Evolutionary conservation across 371 early-diverging fungal genomes (phyloP), one percentile per base, ranked within the genome.

Genomic region (Smittium mucronatum): DNA sequence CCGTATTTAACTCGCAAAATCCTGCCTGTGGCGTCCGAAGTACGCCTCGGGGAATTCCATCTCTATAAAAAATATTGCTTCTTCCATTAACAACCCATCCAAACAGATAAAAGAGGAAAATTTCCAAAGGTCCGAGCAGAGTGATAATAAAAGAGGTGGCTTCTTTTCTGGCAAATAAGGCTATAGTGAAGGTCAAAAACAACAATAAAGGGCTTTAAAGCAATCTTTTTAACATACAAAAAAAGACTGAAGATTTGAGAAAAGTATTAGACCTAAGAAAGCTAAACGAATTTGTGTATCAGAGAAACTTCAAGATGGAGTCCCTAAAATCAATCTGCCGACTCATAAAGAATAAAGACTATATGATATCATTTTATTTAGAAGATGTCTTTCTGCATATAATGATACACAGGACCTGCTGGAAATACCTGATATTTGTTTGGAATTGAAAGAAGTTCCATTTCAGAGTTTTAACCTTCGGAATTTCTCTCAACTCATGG

Each of bases 371-470:
- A 2, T 63, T 80, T 61, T 75, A 72, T 67, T 69, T 80, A 31
- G 76, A 74, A 70, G 74, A 75, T 63, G 77, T 77, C 5, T 78
- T 75, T 25, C 74, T 78, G 58, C 75, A 75, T n/a, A 77, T 78
- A 68, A 73, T 75, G 0, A 70, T 78, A 26, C 72, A 72, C 25
- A 61, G n/a, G 69, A 2, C 73, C 74, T 26, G 71, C 73, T 69
- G 67, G 70, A 64, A 68, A 0, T 81, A 72, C 67, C 76, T 83
- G 11, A 82, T 77, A 36, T 81, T 82, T 63, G 58, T 70, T 26
- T 83, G 81, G 76, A 72, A 80, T 31, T 75, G 75, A 15, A 69
- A 76, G 31, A 70, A 73, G 26, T 82, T 81, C 71, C 81, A 80
- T 69, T 84, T 76, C 73, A 69, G 71, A 1, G 76, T 78, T 0